Conservation (phyloP, 1,284 basidiomycete genomes). For the Apiotrichum brassicae region DNA sequence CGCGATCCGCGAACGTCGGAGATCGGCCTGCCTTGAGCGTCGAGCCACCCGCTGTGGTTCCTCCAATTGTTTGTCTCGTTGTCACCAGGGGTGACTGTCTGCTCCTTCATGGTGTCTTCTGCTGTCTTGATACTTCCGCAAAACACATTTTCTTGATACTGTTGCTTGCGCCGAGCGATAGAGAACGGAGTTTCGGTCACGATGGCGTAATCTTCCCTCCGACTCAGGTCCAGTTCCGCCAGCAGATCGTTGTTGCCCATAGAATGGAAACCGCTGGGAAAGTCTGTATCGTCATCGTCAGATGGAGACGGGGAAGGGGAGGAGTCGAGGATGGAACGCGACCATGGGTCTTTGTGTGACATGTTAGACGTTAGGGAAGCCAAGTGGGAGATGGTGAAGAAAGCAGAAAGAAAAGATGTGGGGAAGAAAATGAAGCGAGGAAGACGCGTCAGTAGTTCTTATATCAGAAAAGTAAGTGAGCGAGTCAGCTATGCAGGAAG, state of each 20-base stretch:
- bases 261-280: constrained; percentile 1
- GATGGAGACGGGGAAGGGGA: background rate
- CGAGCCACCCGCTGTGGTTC: constrained; percentile 20
- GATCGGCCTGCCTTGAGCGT: constrained; percentile 10
- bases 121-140: constrained; percentile 1
- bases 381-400: background rate
- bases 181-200: constrained; percentile 25
- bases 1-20: background rate
- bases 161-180: constrained; percentile 5
- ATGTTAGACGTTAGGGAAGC: background rate
- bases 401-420: background rate
- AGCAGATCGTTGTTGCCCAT: constrained; percentile 12
- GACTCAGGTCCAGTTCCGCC: constrained; percentile 20
- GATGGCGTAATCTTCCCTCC: constrained; percentile 19
- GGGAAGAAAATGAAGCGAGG: background rate
- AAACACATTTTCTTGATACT: background rate
- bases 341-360: constrained; percentile 4
- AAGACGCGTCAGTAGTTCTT: background rate
- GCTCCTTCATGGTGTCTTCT: background rate
- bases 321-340: constrained; percentile 1
- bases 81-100: too few relatives aligned
- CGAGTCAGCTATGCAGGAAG: too few relatives aligned
- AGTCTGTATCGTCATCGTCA: background rate
- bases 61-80: background rate
- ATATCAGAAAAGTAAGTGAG: too few relatives aligned